Evolutionary conservation across 106 monocot genomes (phyloP).

Genomic region (Gastrodia elata): DNA sequence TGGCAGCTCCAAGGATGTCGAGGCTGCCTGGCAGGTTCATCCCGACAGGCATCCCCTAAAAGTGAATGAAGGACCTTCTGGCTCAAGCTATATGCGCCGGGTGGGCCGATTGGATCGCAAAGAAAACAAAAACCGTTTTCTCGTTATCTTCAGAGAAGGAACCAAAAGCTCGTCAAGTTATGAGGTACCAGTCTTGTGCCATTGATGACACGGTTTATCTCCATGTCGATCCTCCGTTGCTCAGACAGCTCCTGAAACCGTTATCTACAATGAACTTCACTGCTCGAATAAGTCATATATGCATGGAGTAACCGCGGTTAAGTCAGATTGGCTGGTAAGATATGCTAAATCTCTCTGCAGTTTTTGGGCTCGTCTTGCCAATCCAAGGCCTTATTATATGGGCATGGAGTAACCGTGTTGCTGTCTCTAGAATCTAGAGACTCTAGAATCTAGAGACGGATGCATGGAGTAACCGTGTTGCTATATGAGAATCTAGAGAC

Average conservation of each 20-base stretch:
- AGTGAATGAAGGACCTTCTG: slow-evolving; percentile 66
- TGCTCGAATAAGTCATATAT: slow-evolving; percentile 68
- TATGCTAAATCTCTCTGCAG: slow-evolving; percentile 62
- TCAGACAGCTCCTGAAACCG: slow-evolving; percentile 60
- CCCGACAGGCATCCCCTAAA: slow-evolving; percentile 40
- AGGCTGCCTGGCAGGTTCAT: slow-evolving; percentile 39
- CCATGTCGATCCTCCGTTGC: slow-evolving; percentile 71
- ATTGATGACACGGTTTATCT: slow-evolving; percentile 60
- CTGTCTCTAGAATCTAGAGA: too few species aligned
- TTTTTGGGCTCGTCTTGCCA: slow-evolving; percentile 62
- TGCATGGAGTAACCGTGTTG: too few species aligned
- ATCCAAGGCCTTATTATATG: slow-evolving; percentile 80
- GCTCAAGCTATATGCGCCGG: slow-evolving; percentile 89
- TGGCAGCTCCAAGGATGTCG: slow-evolving; percentile 51
- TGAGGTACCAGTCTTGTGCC: slow-evolving; percentile 61
- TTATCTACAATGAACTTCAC: slow-evolving; percentile 76
- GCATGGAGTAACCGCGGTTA: slow-evolving; percentile 79
- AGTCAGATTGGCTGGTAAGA: slow-evolving; percentile 77
- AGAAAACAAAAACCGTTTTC: slow-evolving; percentile 28
- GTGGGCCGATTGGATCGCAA: slow-evolving; percentile 89
- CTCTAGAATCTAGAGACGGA: too few species aligned
- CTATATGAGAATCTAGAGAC: too few species aligned
- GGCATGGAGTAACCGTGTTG: too few species aligned
- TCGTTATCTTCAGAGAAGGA: slow-evolving; percentile 39
- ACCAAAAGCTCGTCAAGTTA: slow-evolving; percentile 29